Base-by-base conservation (phyloP, 768 basidiomycete species). In the Psilocybe cubensis region DNA sequence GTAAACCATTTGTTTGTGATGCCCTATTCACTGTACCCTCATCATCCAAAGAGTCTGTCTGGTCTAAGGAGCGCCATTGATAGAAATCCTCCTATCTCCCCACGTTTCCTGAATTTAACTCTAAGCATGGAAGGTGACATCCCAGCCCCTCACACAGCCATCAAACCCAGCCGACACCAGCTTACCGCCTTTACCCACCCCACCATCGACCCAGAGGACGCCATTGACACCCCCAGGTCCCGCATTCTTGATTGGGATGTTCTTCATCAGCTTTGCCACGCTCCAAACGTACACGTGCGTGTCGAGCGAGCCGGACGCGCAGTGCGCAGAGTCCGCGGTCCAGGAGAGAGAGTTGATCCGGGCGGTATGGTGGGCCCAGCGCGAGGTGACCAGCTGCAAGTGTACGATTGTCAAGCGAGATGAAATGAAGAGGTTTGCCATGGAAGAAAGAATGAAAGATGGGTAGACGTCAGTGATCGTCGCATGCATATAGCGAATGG, bases 251-350 rank as follows among this genome's bases (percentile, higher is more conserved):
- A 98, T 87, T 24, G 87, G 81, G 31, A 94, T 84, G 62, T 90
- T 91, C 71, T 82, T 86, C 70, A 84, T 74, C 8, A 88, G 86
- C 66, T 85, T 82, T 42, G 75, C 75, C 27, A 93, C 85, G 61
- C 88, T 87, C 86, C 92, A 98, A 23, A 98, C 74, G 66, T 94
- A 97, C 4, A 96, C 85, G 62, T 94, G 85, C 27, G 95, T 96
- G 70, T 98, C 96, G n/a, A 96, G 80, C 18, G 94, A 92, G 10
- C 89, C 94, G 3, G 94, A 94, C 10, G 87, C 95, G 60, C 91
- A 83, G 66, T 95, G 86, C 59, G 80, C 79, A 6, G 87, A 86
- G 66, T 91, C 87, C 5, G 83, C 63, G 6, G 90, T 86, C 86
- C 91, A 95, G 1, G 84, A 76, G 17, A 98, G 79, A 9, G 91